These are phyloP conservation scores for Coniella vitis DNA, from an alignment of 2,329 filamentous ascomycete genomes.

Conservation along the genomic window DNA sequence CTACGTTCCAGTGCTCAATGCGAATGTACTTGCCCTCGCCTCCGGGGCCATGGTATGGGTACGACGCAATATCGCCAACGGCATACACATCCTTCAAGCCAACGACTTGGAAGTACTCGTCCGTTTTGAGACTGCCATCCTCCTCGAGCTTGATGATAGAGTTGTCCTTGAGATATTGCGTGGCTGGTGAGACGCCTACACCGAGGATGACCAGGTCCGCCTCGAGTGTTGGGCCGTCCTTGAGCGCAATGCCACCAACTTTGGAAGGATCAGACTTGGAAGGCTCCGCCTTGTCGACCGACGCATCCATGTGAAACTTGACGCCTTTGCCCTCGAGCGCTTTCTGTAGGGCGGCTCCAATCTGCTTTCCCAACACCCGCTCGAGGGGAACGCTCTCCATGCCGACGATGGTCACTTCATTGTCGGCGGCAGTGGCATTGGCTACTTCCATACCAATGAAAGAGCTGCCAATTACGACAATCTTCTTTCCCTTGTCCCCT, in stretches of 20 bases:
- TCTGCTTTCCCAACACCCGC: slow-evolving; percentile 72
- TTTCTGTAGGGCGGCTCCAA: slow-evolving; percentile 75
- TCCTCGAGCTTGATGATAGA: slow-evolving; percentile 61
- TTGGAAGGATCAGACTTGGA: slow-evolving; percentile 59
- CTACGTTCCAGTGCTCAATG: slow-evolving; percentile 98
- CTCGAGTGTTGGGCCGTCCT: slow-evolving; percentile 76
- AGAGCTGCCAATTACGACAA: slow-evolving; percentile 84
- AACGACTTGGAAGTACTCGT: slow-evolving; percentile 70
- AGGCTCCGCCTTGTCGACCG: slow-evolving; percentile 75
- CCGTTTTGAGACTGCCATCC: slow-evolving; percentile 79
- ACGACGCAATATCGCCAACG: slow-evolving; percentile 90
- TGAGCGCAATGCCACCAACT: slow-evolving; percentile 74
- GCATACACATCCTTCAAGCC: slow-evolving; percentile 82
- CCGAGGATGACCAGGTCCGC: slow-evolving; percentile 90
- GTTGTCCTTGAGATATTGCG: slow-evolving; percentile 73
- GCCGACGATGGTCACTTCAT: slow-evolving; percentile 79
- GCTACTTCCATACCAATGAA: slow-evolving; percentile 99
- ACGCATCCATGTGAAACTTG: slow-evolving; percentile 76
- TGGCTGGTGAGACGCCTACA: slow-evolving; percentile 81
- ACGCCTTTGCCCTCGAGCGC: slow-evolving; percentile 78
- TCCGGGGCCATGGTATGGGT: slow-evolving; percentile 87
- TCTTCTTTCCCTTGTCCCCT: slow-evolving; percentile 79
- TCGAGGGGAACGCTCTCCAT: slow-evolving; percentile 84
- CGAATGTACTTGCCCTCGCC: slow-evolving; percentile 66
- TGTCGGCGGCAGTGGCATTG: slow-evolving; percentile 71